Evolutionary conservation across 306 rosid species (phyloP).

Genomic region (Corylus americana): DNA sequence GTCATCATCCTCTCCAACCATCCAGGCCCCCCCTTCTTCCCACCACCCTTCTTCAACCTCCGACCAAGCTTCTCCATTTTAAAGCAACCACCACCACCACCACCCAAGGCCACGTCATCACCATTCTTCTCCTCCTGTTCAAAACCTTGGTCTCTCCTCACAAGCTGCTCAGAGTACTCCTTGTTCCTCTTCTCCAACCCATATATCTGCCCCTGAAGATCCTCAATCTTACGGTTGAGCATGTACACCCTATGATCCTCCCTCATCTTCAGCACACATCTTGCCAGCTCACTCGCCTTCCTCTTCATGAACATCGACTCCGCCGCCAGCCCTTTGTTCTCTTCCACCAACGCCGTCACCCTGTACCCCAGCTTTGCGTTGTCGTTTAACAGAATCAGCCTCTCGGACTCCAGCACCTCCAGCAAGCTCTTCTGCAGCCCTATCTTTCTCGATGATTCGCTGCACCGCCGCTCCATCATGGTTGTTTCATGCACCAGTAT

Average conservation of each 20-base stretch:
- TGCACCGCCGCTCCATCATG: slow-evolving; percentile 47
- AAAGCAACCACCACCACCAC: slow-evolving; percentile 42
- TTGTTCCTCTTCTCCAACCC: slow-evolving; percentile 88
- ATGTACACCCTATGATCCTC: slow-evolving; percentile 80
- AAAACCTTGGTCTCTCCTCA: slow-evolving; percentile 34
- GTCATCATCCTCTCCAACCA: slow-evolving; percentile 74
- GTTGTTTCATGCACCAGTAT: slow-evolving; percentile 55
- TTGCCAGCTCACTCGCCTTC: slow-evolving; percentile 78
- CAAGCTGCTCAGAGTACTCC: slow-evolving; percentile 70
- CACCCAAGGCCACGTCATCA: slow-evolving; percentile 43
- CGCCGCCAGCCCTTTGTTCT: slow-evolving; percentile 68
- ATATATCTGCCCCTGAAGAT: slow-evolving; percentile 79
- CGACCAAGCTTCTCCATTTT: slow-evolving; percentile 47
- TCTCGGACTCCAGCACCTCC: slow-evolving; percentile 92
- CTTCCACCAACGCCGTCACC: slow-evolving; percentile 62
- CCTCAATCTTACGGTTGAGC: slow-evolving; percentile 76
- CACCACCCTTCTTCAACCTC: slow-evolving; percentile 34
- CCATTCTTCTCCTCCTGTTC: slow-evolving; percentile 26
- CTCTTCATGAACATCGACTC: slow-evolving; percentile 67
- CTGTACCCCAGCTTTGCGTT: slow-evolving; percentile 68
- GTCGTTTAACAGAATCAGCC: slow-evolving; percentile 79
- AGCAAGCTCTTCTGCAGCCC: slow-evolving; percentile 83
- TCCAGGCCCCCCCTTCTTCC: slow-evolving; percentile 30
- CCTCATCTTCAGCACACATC: slow-evolving; percentile 74
- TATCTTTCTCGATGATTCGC: slow-evolving; percentile 68